These are phyloP conservation scores for Flagelloscypha sp. DNA, from an alignment of 768 basidiomycete genomes.

Conservation along the genomic window DNA sequence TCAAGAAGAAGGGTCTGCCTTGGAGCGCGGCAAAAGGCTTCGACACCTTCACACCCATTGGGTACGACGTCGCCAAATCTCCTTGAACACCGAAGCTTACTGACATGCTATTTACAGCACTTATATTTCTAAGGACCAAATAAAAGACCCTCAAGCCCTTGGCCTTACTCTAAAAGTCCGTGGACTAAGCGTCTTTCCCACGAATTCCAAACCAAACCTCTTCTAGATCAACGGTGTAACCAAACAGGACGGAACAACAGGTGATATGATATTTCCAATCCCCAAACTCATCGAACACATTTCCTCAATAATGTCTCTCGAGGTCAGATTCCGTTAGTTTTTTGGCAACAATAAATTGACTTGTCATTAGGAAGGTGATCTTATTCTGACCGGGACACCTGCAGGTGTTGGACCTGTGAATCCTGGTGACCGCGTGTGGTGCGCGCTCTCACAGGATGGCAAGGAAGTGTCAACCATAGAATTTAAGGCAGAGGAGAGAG, in stretches of 20 bases:
- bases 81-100: neutral
- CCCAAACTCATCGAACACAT: conserved; percentile 83
- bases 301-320: conserved; percentile 95
- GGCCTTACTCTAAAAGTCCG: conserved; percentile 65
- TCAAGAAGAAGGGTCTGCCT: conserved; percentile 89
- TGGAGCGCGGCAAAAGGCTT: conserved; percentile 98
- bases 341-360: neutral
- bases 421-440: conserved; percentile 74
- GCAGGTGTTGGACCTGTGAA: conserved; percentile 76
- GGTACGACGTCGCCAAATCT: conserved; percentile 35
- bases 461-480: conserved; percentile 53
- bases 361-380: conserved; percentile 69
- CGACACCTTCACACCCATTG: conserved; percentile 91
- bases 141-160: conserved; percentile 70
- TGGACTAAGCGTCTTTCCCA: neutral
- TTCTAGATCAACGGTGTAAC: conserved; percentile 70
- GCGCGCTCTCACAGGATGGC: conserved; percentile 52
- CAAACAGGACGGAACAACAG: conserved; percentile 81
- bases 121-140: conserved; percentile 69
- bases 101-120: conserved; percentile 31
- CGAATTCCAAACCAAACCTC: neutral
- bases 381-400: conserved; percentile 90
- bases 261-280: conserved; percentile 89
- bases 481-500: conserved; percentile 57
- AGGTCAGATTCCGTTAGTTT: conserved; percentile 40